A percentile compares a stretch with the other conserved stretches of the same genome.
These are phyloP conservation scores for Dillenia turbinata DNA, from an alignment of 164 flowering plant species.

Conservation along the genomic window DNA sequence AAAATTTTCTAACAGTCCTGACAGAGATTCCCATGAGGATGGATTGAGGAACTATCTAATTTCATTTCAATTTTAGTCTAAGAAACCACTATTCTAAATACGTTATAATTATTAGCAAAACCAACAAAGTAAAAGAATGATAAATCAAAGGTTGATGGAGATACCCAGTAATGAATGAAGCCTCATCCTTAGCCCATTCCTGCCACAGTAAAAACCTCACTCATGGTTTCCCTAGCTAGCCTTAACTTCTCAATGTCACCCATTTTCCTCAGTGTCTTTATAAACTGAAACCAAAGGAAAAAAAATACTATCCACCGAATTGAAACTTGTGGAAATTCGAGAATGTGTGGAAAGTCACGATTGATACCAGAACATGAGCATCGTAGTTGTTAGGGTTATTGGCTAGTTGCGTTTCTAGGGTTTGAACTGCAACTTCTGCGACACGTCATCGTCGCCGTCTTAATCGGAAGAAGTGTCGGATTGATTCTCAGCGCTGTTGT, in stretches of 20 bases:
- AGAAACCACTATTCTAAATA: too few relatives aligned
- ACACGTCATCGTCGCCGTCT: constrained; percentile 40
- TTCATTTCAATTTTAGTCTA: too few relatives aligned
- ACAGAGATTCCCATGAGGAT: too few relatives aligned
- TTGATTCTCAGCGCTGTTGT: constrained; percentile 4
- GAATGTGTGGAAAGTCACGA: not conserved
- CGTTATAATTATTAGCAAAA: not conserved
- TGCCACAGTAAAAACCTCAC: constrained; percentile 85
- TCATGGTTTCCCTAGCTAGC: constrained; percentile 83
- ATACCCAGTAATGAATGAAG: constrained; percentile 48
- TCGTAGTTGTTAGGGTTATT: constrained; percentile 67
- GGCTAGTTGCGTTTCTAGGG: constrained; percentile 50
- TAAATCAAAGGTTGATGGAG: not conserved
- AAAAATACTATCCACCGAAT: not conserved
- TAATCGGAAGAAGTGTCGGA: constrained; percentile 25
- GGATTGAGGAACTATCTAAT: too few relatives aligned
- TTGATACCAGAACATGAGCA: constrained; percentile 54
- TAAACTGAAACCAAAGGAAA: constrained; percentile 46
- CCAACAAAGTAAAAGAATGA: not conserved
- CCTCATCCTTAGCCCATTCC: constrained; percentile 88
- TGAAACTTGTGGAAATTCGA: not conserved
- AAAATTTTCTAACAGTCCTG: too few relatives aligned
- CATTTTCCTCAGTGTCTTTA: constrained; percentile 56
- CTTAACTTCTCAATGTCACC: constrained; percentile 75
- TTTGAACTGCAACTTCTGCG: constrained; percentile 34